Evolutionary conservation across 805 yeast species (phyloP), one percentile per base, ranked within the genome.

Genomic region (Maudiozyma serrabonitensis): DNA sequence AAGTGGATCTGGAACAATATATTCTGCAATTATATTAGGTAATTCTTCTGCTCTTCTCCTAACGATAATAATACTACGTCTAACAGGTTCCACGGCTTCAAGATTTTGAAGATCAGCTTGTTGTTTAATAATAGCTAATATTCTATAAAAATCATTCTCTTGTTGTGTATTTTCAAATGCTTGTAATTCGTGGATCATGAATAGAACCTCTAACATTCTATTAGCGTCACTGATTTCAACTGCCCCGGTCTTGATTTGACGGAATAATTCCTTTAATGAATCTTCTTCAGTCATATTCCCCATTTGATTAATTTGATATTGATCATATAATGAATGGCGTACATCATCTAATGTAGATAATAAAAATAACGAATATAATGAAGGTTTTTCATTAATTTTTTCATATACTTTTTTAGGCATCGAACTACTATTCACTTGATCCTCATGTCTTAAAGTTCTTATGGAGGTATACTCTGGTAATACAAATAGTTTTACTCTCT

Each of bases 1-100:
- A 25, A 41, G 23, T 28, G 61, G 60, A 41, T 60, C 49, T 18
- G 67, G 60, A 12, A 59, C 59, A 45, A 64, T 41, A 28, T 50
- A 40, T 15, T 59, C 52, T 39, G 55, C 11, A n/a, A 43, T 12
- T n/a, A 18, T 12, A 13, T 31, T 28, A 8, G 37, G 34, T 3
- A 51, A 6, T 15, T 34, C 21, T 12, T 11, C n/a, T 9, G 40
- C 9, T 21, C 16, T 25, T 7, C 9, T 19, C 13, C 26, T 39
- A 7, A 38, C 9, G 2, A 21, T 31, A 6, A 25, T 25, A 16
- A 43, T 23, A 16, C 41, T n/a, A 25, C 51, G 43, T 26, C 31
- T 32, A 9, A 46, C 44, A 9, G 31, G 23, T 8, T 48, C 47
- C 15, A 35, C 15, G 15, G 32, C 38, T 4, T 41, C 38, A 2